These are phyloP conservation scores for Phytopythium mirpurense DNA, from an alignment of 352 stramenopile species.

Conservation along the genomic window DNA sequence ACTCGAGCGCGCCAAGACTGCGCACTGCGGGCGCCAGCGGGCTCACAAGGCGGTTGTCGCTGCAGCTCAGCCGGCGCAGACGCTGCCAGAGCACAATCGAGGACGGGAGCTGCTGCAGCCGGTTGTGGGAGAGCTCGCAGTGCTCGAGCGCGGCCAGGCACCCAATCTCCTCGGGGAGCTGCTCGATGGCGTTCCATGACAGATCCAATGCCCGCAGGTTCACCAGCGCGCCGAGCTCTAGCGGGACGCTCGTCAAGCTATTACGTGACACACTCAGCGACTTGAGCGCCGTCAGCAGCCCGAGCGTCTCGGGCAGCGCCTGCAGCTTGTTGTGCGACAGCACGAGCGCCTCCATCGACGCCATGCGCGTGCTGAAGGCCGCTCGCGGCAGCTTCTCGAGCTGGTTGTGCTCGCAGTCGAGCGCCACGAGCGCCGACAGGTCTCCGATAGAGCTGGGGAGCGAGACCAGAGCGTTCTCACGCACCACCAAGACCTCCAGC, in stretches of 20 bases:
- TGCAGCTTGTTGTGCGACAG: conserved; percentile 44
- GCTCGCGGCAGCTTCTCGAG: conserved; percentile 27
- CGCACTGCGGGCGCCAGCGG: conserved; percentile 29
- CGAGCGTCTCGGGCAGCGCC: conserved; percentile 35
- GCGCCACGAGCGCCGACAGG: conserved; percentile 22
- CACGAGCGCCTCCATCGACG: conserved; percentile 23
- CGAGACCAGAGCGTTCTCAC: conserved; percentile 23
- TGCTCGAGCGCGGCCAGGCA: conserved; percentile 32
- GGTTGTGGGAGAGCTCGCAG: conserved; percentile 54
- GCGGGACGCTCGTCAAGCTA: conserved; percentile 27
- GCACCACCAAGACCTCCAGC: conserved; percentile 45
- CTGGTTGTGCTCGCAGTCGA: conserved; percentile 34
- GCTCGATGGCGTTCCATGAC: conserved; percentile 49
- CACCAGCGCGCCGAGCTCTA: conserved; percentile 47
- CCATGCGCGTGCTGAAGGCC: conserved; percentile 18
- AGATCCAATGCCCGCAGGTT: conserved; percentile 46
- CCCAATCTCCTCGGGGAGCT: conserved; percentile 57
- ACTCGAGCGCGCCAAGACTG: conserved; percentile 27
- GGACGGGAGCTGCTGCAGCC: conserved; percentile 31
- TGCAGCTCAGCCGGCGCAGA: conserved; percentile 35
- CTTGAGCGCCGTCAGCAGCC: conserved; percentile 27
- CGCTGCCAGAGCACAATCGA: conserved; percentile 43
- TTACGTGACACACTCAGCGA: conserved; percentile 38
- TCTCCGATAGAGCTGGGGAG: conserved; percentile 23
- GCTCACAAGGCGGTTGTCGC: conserved; percentile 39